Percentiles rank a stretch among this genome's conserved stretches.
Conservation (phyloP, 345 rosid genomes). For the Punica granatum region DNA sequence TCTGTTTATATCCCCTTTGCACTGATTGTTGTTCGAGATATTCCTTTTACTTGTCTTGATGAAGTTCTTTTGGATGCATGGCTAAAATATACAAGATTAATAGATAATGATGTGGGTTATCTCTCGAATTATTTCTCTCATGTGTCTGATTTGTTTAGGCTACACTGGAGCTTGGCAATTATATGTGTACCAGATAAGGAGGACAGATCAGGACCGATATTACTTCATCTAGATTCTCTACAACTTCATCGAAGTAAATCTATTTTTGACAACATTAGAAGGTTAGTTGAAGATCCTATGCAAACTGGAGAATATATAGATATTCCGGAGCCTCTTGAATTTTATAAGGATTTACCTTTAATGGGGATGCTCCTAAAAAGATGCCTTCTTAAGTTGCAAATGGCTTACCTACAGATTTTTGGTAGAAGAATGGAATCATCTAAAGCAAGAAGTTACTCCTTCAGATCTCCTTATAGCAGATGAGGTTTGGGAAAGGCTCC, state of each 20-base stretch:
- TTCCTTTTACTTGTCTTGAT: no score
- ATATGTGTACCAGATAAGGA: constrained; percentile 79
- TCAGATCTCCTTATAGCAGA: constrained; percentile 50
- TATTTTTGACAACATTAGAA: constrained; percentile 60
- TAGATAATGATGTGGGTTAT: background rate
- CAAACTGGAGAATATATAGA: background rate
- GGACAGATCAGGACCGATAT: constrained; percentile 65
- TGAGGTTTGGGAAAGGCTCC: constrained; percentile 52
- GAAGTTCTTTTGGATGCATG: no score
- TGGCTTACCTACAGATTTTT: constrained; percentile 43
- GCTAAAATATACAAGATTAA: background rate
- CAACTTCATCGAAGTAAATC: constrained; percentile 55
- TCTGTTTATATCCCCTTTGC: background rate
- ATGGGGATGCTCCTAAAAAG: no score
- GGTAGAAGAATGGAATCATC: constrained; percentile 69
- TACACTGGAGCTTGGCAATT: constrained; percentile 95
- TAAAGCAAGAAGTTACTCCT: constrained; percentile 42
- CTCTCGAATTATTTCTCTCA: background rate
- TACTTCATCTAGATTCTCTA: constrained; percentile 90
- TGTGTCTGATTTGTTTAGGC: constrained; percentile 35
- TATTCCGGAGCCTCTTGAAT: background rate
- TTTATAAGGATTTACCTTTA: background rate
- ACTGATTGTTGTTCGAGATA: background rate
- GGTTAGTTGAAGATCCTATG: constrained; percentile 36
- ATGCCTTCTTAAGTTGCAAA: background rate